Percentiles rank a stretch among this genome's conserved stretches.
Conservation (phyloP, 805 yeast species). For the Starmerella ratchasimensis region DNA sequence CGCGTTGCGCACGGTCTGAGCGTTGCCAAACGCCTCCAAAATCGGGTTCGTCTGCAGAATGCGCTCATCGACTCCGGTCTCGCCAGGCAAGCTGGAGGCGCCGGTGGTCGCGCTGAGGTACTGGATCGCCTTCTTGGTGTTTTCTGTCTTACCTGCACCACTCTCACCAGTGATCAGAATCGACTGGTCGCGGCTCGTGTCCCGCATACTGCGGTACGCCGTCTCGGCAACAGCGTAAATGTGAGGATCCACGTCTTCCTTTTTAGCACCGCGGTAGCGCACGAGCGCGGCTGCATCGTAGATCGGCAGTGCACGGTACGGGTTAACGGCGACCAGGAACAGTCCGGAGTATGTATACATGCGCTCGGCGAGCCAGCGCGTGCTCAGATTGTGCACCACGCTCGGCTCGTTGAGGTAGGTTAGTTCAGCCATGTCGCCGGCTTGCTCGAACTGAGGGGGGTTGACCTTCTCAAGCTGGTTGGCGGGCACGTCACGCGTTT, state of each 20-base stretch:
- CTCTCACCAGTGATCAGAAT: constrained; percentile 97
- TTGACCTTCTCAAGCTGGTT: constrained; percentile 52
- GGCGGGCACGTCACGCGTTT: constrained; percentile 22
- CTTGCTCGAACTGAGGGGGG: constrained; percentile 79
- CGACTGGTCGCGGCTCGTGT: constrained; percentile 64
- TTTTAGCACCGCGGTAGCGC: constrained; percentile 37
- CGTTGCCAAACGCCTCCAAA: constrained; percentile 90
- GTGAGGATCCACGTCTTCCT: constrained; percentile 57
- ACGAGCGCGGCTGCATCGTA: constrained; percentile 48
- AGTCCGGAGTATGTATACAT: constrained; percentile 93
- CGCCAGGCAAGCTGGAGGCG: background rate
- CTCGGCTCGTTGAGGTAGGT: constrained; percentile 92
- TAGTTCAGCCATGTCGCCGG: constrained; percentile 89
- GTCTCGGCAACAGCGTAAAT: constrained; percentile 81
- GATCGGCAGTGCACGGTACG: constrained; percentile 62
- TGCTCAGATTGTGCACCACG: constrained; percentile 69
- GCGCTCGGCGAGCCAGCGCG: constrained; percentile 61
- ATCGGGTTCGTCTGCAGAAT: constrained; percentile 91
- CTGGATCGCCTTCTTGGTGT: constrained; percentile 86
- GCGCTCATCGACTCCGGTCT: constrained; percentile 50
- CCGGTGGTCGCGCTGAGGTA: constrained; percentile 42
- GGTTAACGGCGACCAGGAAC: constrained; percentile 88
- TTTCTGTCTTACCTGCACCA: constrained; percentile 98
- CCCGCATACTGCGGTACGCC: constrained; percentile 63
- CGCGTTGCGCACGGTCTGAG: constrained; percentile 85